A percentile compares a stretch with the other conserved stretches of the same genome.
These are phyloP conservation scores for Phytopythium cucurbitacearum DNA, from an alignment of 352 stramenopile species.

Conservation along the genomic window DNA sequence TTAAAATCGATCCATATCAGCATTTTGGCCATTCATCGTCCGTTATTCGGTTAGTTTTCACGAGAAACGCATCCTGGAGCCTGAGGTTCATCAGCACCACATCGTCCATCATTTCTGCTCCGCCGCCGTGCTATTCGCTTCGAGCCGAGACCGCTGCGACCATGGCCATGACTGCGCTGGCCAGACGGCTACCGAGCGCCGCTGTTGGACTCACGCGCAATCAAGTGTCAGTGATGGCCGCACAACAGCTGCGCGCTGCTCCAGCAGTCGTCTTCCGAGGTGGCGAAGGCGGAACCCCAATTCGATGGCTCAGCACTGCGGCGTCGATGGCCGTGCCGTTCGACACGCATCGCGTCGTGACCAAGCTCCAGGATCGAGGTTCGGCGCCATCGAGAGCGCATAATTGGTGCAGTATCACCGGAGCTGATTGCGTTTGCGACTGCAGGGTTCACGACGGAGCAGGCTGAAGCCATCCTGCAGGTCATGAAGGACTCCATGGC, in stretches of 20 bases:
- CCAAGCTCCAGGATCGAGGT: slow-evolving; percentile 73
- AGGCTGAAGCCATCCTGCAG: slow-evolving; percentile 76
- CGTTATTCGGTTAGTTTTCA: neutral
- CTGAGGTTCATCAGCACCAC: too few relatives aligned
- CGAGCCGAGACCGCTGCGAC: too few relatives aligned
- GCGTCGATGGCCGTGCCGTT: slow-evolving; percentile 17
- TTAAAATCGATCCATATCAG: neutral
- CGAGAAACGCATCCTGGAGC: too few relatives aligned
- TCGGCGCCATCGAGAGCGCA: neutral
- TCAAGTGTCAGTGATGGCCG: too few relatives aligned
- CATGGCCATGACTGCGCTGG: too few relatives aligned
- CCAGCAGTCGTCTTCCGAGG: too few relatives aligned
- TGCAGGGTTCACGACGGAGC: slow-evolving; percentile 58
- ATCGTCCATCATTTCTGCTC: too few relatives aligned
- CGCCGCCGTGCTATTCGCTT: too few relatives aligned
- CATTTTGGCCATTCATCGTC: slow-evolving; percentile 5
- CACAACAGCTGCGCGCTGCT: too few relatives aligned
- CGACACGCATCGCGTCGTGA: slow-evolving; percentile 71
- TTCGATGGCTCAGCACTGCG: neutral
- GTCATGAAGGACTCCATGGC: slow-evolving; percentile 83
- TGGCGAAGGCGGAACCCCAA: neutral
- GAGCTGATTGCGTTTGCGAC: neutral
- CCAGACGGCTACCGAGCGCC: too few relatives aligned
- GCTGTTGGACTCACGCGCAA: too few relatives aligned
- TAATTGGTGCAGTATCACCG: neutral